Evolutionary conservation across 768 basidiomycete genomes (phyloP).

Genomic region (Boletellus emodensis): DNA sequence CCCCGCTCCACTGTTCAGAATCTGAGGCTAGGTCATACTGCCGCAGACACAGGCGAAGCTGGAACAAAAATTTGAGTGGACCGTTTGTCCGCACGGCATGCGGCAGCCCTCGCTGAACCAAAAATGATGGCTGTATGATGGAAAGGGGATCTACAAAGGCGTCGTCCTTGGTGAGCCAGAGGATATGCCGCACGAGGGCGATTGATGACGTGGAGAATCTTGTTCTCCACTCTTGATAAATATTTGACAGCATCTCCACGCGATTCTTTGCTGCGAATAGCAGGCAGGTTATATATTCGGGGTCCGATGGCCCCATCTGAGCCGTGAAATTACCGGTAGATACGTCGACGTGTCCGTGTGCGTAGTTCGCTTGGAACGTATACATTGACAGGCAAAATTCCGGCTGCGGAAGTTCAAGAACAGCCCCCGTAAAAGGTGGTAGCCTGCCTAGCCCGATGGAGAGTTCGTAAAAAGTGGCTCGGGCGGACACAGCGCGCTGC

Average conservation of each 20-base stretch:
- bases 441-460: constrained; percentile 10
- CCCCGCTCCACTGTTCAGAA: constrained; percentile 9
- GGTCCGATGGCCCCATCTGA: constrained; percentile 30
- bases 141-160: constrained; percentile 71
- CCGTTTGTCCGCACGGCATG: constrained; percentile 63
- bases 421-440: background rate
- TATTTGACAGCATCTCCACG: constrained; percentile 8
- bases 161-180: constrained; percentile 47
- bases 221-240: constrained; percentile 29
- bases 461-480: constrained; percentile 15
- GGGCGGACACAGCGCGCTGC: constrained; percentile 1
- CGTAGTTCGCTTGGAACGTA: constrained; percentile 15
- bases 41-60: constrained; percentile 55
- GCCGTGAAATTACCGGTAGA: constrained; percentile 20
- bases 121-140: constrained; percentile 77
- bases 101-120: constrained; percentile 72
- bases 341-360: constrained; percentile 10
- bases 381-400: constrained; percentile 19
- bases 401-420: constrained; percentile 10
- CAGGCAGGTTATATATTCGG: constrained; percentile 23
- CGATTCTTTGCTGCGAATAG: constrained; percentile 12
- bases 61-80: constrained; percentile 73
- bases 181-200: constrained; percentile 44
- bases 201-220: constrained; percentile 32
- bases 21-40: constrained; percentile 38